phyloP scores from a whole-genome alignment of 352 stramenopile species.

The Plasmopara muralis region DNA sequence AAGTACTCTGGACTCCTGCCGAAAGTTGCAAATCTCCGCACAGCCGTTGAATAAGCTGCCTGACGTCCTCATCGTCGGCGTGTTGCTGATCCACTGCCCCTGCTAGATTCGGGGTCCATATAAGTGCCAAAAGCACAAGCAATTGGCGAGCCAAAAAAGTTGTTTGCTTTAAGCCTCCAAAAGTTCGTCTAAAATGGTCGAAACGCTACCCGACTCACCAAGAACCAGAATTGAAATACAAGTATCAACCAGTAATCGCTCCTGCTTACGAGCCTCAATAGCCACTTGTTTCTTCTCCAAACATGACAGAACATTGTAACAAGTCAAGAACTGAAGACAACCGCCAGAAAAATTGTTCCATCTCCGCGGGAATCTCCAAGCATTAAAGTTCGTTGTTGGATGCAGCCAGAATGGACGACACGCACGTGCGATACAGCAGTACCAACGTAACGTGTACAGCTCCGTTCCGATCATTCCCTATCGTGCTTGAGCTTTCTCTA shows the following conservation, averaged over 20 bases:
- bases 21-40: conserved; percentile 58
- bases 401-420: conserved; percentile 28
- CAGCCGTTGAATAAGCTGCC: conserved; percentile 39
- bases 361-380: conserved; percentile 38
- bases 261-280: conserved; percentile 19
- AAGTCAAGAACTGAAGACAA: conserved; percentile 19
- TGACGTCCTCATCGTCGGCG: conserved; percentile 28
- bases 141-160: conserved; percentile 15
- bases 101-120: conserved; percentile 30
- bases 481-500: conserved; percentile 38
- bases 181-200: conserved; percentile 22
- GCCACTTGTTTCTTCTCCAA: conserved; percentile 2
- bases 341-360: conserved; percentile 33
- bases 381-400: conserved; percentile 5
- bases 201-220: conserved; percentile 21
- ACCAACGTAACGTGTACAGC: conserved; percentile 43
- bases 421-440: conserved; percentile 51
- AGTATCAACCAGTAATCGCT: conserved; percentile 19
- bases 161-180: conserved; percentile 7
- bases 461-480: conserved; percentile 35
- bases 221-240: conserved; percentile 26
- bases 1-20: conserved; percentile 23
- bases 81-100: conserved; percentile 27
- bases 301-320: conserved; percentile 6
- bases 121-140: conserved; percentile 42